Base-by-base conservation (phyloP, 2,329 filamentous ascomycete species). In the Beauveria brongniartii region DNA sequence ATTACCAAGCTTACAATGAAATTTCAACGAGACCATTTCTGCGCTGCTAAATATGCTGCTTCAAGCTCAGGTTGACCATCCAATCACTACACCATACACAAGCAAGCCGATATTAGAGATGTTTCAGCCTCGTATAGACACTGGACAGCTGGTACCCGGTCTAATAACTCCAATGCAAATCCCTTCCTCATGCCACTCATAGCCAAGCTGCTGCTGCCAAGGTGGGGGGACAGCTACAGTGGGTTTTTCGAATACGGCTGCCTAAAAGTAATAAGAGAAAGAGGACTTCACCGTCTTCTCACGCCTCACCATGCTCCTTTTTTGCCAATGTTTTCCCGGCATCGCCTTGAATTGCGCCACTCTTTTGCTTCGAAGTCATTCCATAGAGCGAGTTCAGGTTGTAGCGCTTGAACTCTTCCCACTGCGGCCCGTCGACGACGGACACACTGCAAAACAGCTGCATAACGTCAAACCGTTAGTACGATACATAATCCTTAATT, bases 371-470 rank as follows among this genome's bases (percentile, higher is more conserved):
- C 37, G 61, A 28, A 41, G 62, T 63, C 62, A 67, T 65, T 61
- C 78, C 77, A 70, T 89, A 90, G 26, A 93, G 81, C 72, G 91
- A 89, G 61, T 87, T 84, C 44, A 95, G 74, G 71, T 94, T 94
- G 75, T 86, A 93, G 66, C 85, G 83, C 75, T 90, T 92, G 63
- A 92, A 78, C 52, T 78, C 77, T 55, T 91, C 88, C 80, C 87
- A 94, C 68, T 90, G 84, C 48, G 68, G 70, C 16, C 83, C 80
- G 63, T 86, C 84, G 4, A 94, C 88, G 40, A 94, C 89, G 64
- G 89, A 91, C 78, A 94, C 87, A 24, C 90, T 89, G 68, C 87
- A 88, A 46, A 90, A 81, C 60, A 85, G 86, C 89, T 92, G 58
- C n/a, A 16, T 8, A 57, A 41, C 46, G 44, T 20, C 12, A 18